Base-by-base conservation (phyloP, 2,329 filamentous ascomycete species). In the Gnomoniopsis sp. region DNA sequence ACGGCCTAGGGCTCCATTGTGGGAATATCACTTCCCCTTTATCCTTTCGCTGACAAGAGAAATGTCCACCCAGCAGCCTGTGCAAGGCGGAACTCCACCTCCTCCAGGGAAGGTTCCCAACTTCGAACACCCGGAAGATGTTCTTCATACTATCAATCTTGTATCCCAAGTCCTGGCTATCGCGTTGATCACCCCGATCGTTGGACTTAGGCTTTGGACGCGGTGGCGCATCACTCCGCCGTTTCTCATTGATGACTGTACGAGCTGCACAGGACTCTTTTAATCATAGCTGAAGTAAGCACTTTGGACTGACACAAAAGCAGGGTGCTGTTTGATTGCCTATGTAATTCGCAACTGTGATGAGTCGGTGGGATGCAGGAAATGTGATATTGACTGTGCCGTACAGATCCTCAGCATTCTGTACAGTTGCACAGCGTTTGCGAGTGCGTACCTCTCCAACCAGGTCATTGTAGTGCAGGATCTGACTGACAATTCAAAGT, bases 121-220 rank as follows among this genome's bases (percentile, higher is more conserved):
- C 8, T 41, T 57, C 30, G 55, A 46, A 11, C 14, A 53, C 23
- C 55, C 55, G 15, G 49, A 57, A 46, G 55, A 57, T n/a, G 55
- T 57, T 14, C 30, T 57, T 26, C 49, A 57, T 48, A 57, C 55
- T 17, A 53, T 57, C 49, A 57, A 57, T 22, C 41, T 57, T 19
- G 49, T 57, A 49, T 57, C 55, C 10, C 55, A 57, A 21, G 46
- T 53, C 23, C 49, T 57, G 21, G 23, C 55, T 38, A 30, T 57
- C 12, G 33, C 41, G 15, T 44, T 30, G 30, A 50, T 57, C 14
- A 53, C 55, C 14, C 55, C 49, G 3, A 14, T 57, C 38, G 55
- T 57, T 44, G 50, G 26, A 43, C 38, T 57, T 19, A 48, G 55
- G 49, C 55, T 57, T 30, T 52, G 46, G 12, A 38, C 26, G 22